Evolutionary conservation across 2,329 filamentous ascomycete genomes (phyloP), one percentile per base, ranked within the genome.

Genomic region (Hymenotorrendiella dingleyae): DNA sequence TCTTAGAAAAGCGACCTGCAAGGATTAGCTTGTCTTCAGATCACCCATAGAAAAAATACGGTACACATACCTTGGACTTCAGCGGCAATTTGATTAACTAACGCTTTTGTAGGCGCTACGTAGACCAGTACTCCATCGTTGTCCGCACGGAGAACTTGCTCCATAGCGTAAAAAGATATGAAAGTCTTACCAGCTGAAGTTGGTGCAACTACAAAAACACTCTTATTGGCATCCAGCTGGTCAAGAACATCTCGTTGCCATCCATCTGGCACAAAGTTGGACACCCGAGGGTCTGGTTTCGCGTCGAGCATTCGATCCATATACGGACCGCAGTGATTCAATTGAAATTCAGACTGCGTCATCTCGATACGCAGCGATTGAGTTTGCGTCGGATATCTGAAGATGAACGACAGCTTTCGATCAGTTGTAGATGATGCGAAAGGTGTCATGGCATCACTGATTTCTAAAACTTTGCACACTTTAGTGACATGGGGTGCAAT

Each of bases 111-210:
- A 0, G 86, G 86, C 0, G 84, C 86, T 5, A 91, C 82, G 52
- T 90, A 91, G 0, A 90, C 81, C 6, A 91, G 64, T 3, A 90
- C 73, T 3, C 77, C 80, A 36, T 87, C 77, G 46, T 90, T 76
- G 48, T 76, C 78, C 4, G 73, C 72, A 56, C 83, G 71, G 8
- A 91, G 67, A 1, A 89, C 68, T 56, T 86, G 80, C 55, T 84
- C 82, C 82, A 90, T 91, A 1, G 85, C 85, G 54, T 91, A 89
- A 61, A 90, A 91, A 1, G 78, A 84, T 45, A 90, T 90, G 60
- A 90, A 91, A 0, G 85, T 91, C 62, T 90, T 91, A 49, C 86
- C 86, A 0, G 86, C 81, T 19, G 80, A 86, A 0, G 85, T 91
- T 0, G 85, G 85, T 0, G 85, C 85, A 7, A 90, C 79, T 0